Base-by-base conservation (phyloP, 2,329 filamentous ascomycete species). In the Aaosphaeria pasadenensis region DNA sequence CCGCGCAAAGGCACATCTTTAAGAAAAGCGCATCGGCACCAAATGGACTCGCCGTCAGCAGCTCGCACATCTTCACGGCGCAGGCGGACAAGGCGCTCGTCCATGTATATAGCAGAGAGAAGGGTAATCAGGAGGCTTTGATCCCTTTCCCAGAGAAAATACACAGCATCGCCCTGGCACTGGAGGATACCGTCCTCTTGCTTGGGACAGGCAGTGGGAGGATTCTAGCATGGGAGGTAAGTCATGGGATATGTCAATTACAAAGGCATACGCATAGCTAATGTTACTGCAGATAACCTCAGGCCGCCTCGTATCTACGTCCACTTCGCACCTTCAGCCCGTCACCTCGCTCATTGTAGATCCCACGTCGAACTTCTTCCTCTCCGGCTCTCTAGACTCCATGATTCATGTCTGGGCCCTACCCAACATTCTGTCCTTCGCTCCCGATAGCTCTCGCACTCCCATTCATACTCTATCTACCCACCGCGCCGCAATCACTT, bases 391-490 rank as follows among this genome's bases (percentile, higher is more conserved):
- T 3, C 82, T 86, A 57, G 94, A 99, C 74, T 88, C 91, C 44
- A 95, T 89, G 67, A 80, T 96, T 53, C 89, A 95, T 70, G 86
- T 97, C 51, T 99, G 94, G 94, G 89, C 89, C 1, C 72, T 96
- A 45, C 78, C 87, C 4, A 79, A 80, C 28, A 81, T 97, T 7
- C 78, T 96, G 3, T 83, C 82, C 4, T 85, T 86, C 62, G 73
- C 76, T 4, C 73, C 70, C 17, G 71, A 73, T 42, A 69, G 72
- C 11, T 82, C 47, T 73, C 71, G 76, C 49, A 84, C 91, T 57
- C 91, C 92, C 2, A 75, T 90, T 43, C 81, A 84, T 50, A 91
- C 87, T 4, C 83, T 99, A 50, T 84, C 88, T 30, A 86, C 87
- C 57, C 89, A 95, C 67, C 82, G 87, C 32, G 85, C 83, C 53